Base-by-base conservation (phyloP, 345 rosid genomes). In the Bruguiera parviflora region DNA sequence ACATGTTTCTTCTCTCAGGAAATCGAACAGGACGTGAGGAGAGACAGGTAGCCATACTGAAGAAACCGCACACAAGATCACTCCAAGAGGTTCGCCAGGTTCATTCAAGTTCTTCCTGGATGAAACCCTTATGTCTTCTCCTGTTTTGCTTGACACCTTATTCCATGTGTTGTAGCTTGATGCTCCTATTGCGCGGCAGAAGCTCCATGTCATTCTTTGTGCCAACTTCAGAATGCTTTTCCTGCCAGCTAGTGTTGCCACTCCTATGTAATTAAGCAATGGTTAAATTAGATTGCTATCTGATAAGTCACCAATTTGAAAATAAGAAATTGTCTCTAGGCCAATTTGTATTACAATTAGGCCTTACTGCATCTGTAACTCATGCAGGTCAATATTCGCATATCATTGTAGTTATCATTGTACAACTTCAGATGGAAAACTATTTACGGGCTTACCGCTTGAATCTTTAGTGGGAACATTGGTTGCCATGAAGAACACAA, bases 381-480 rank as follows among this genome's bases (percentile, higher is more conserved):
- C 59, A 24, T 8, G 28, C 24, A 21, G 28, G 18, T 55, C 59
- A 0, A 21, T 13, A 56, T n/a, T 56, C 24, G 58, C 6, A 24
- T 19, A 3, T 56, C 25, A 24, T 56, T 56, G 25, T 25, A 43
- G 49, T 56, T 56, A 56, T 21, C 28, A 24, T 24, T 56, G 11
- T 16, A 24, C 18, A 16, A 24, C 25, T 27, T 56, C 29, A 8
- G 5, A 58, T 8, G 10, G 20, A 18, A 27, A 15, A 19, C 16
- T 43, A 43, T 20, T 25, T 10, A 13, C 29, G 22, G 53, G 60
- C 39, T 66, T 69, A 95, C 99, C 98, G 22, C 81, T 85, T 63
- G 99, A 92, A 80, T 96, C 99, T 77, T 96, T 96, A 53, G 97
- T 90, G 16, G 99, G 99, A 71, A 96, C 98, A 74, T 96, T 92